phyloP scores from a whole-genome alignment of 2,329 filamentous ascomycete genomes.

The Fusarium sp. region DNA sequence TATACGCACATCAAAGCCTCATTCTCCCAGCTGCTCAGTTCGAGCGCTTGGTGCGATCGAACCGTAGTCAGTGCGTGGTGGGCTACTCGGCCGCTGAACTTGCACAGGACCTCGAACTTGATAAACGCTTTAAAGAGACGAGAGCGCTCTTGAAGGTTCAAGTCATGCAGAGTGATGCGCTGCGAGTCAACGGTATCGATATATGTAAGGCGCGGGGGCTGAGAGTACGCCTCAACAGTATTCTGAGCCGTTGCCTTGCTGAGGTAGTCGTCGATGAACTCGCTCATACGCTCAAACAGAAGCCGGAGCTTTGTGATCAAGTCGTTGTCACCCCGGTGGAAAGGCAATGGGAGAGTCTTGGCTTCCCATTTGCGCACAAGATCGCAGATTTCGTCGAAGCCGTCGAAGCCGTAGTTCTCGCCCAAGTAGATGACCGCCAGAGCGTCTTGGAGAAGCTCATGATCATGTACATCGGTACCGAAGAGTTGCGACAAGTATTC shows the following conservation, averaged over 20 bases:
- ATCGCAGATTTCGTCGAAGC: neutral
- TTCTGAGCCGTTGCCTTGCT: neutral
- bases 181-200: neutral
- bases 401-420: accelerated
- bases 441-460: neutral
- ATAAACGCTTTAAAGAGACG: neutral
- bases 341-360: neutral
- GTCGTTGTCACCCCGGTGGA: accelerated
- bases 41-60: too few relatives aligned
- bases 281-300: neutral
- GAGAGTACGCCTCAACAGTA: neutral
- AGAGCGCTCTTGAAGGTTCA: neutral
- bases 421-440: neutral
- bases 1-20: neutral
- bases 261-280: neutral
- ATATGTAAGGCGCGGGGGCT: neutral
- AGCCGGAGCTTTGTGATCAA: neutral
- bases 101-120: neutral
- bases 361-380: neutral
- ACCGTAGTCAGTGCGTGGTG: neutral
- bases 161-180: neutral
- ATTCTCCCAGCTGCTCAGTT: neutral
- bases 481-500: neutral
- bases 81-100: neutral
- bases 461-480: neutral